phyloP scores from a whole-genome alignment of 495 filamentous ascomycete genomes.

The Trichoderma parareesei region DNA sequence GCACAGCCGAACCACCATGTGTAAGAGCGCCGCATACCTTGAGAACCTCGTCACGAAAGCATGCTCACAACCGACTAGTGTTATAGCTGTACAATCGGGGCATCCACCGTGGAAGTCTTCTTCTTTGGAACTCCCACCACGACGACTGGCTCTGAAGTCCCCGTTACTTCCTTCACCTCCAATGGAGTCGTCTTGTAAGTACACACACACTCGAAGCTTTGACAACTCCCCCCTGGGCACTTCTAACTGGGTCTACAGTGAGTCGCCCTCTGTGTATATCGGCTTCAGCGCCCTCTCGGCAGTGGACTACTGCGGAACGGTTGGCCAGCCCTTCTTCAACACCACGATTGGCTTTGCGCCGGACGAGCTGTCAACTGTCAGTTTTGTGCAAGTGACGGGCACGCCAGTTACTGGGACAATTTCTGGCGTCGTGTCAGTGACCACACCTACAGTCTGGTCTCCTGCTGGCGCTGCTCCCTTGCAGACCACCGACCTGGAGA shows the following conservation, averaged over 20 bases:
- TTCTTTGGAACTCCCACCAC: background rate
- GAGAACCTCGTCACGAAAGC: background rate
- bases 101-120: conserved; percentile 1
- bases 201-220: background rate
- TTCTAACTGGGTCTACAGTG: background rate
- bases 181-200: background rate
- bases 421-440: background rate
- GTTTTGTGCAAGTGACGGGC: background rate
- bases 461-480: background rate
- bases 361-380: background rate
- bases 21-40: background rate
- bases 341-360: background rate
- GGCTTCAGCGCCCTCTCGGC: background rate
- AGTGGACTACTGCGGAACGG: background rate
- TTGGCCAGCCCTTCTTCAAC: background rate
- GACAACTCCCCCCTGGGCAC: no score
- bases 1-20: background rate
- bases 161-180: background rate
- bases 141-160: background rate
- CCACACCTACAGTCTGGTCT: background rate
- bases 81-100: background rate
- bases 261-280: background rate
- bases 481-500: background rate
- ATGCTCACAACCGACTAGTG: background rate
- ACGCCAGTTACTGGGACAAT: background rate